phyloP scores from a whole-genome alignment of 805 yeast species.

The Cyberlindnera xylosilytica region DNA sequence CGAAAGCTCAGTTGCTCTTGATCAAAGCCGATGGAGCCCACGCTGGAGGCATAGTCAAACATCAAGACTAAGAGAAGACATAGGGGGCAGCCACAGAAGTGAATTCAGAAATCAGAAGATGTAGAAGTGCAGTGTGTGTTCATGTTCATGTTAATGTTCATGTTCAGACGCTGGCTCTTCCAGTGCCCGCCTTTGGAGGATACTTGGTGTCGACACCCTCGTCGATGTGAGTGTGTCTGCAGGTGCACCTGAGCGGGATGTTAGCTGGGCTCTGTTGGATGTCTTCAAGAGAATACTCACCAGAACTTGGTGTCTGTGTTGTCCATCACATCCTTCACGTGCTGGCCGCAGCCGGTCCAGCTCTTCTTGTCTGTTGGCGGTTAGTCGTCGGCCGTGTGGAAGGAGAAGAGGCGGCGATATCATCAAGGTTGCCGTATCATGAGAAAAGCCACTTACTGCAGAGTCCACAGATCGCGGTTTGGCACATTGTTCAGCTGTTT shows the following conservation, averaged over 20 bases:
- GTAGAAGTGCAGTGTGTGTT: too few species aligned
- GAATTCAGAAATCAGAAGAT: too few species aligned
- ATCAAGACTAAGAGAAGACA: too few species aligned
- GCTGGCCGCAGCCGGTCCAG: conserved; percentile 66
- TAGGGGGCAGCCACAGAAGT: too few species aligned
- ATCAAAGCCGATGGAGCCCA: too few species aligned
- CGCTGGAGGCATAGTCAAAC: too few species aligned
- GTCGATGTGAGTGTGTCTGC: conserved; percentile 35
- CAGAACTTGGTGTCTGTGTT: conserved; percentile 40
- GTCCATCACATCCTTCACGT: conserved; percentile 53
- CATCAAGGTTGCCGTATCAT: too few species aligned
- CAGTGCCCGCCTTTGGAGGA: conserved; percentile 67
- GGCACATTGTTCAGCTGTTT: conserved; percentile 18
- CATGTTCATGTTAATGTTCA: too few species aligned
- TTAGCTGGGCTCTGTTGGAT: neutral
- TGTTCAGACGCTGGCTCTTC: conserved; percentile 38
- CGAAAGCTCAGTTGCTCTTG: too few species aligned
- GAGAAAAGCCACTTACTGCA: conserved; percentile 21
- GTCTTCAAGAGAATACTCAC: conserved; percentile 16
- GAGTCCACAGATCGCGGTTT: conserved; percentile 26
- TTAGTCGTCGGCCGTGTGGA: neutral
- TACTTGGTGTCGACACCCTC: conserved; percentile 37
- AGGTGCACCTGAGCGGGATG: conserved; percentile 42
- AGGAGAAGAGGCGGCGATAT: neutral
- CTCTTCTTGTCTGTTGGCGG: conserved; percentile 40